Percentiles rank a stretch among this genome's conserved stretches.
These are phyloP conservation scores for Pneumocystis oryctolagi DNA, from an alignment of 1,139 yeast genomes.

Conservation along the genomic window DNA sequence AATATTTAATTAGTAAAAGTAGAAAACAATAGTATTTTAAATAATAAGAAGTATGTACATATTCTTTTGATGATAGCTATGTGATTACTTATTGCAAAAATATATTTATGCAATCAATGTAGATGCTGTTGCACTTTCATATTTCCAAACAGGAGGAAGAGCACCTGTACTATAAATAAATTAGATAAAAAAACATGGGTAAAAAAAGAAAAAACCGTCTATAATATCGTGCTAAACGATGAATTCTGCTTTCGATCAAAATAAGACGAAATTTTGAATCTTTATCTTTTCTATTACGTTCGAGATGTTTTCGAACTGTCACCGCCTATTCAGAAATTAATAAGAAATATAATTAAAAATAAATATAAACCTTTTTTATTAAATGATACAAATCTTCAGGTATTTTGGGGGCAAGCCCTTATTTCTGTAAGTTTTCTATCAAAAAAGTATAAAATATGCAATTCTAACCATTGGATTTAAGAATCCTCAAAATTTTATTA, in stretches of 20 bases:
- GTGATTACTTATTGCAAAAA: not conserved
- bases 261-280: slow-evolving; percentile 99
- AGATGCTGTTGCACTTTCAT: slow-evolving; percentile 99
- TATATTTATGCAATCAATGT: slow-evolving; percentile 81
- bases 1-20: slow-evolving; percentile 38
- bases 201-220: slow-evolving; percentile 3
- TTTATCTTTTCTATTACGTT: slow-evolving; percentile 99
- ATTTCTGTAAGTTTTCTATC: slow-evolving; percentile 28
- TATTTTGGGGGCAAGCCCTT: slow-evolving; percentile 88
- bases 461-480: slow-evolving; percentile 82
- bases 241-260: slow-evolving; percentile 99
- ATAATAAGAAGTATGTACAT: not conserved
- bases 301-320: slow-evolving; percentile 98
- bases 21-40: not conserved
- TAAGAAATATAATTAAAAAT: not conserved
- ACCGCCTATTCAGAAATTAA: slow-evolving; percentile 41
- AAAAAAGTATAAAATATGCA: slow-evolving; percentile 26
- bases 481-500: slow-evolving; percentile 97
- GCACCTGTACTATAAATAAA: not conserved
- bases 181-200: not conserved
- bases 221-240: slow-evolving; percentile 85
- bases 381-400: slow-evolving; percentile 99
- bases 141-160: slow-evolving; percentile 20
- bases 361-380: slow-evolving; percentile 56
- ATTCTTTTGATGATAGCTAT: not conserved